Percentiles rank a stretch among this genome's conserved stretches.
Conservation (phyloP, 495 filamentous ascomycete species). For the Clohesyomyces aquaticus region DNA sequence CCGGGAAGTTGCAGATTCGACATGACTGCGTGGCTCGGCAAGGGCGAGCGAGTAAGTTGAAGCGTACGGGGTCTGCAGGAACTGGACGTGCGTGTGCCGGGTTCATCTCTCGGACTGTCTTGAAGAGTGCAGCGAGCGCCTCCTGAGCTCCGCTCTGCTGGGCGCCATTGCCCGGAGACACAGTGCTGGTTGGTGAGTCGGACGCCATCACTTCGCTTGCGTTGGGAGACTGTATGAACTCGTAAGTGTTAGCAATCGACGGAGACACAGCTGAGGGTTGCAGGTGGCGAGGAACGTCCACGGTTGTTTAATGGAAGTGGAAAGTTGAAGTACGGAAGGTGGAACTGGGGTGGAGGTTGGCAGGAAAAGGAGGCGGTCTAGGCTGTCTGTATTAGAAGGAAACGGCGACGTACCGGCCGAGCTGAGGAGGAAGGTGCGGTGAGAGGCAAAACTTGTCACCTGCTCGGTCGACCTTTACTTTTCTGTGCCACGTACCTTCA, state of each 20-base stretch:
- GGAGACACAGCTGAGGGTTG: background rate
- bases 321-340: background rate
- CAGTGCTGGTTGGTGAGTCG: background rate
- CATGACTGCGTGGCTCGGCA: background rate
- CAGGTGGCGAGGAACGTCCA: background rate
- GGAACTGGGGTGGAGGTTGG: background rate
- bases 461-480: background rate
- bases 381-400: too few species aligned
- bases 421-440: background rate
- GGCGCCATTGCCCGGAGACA: background rate
- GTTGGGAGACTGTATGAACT: background rate
- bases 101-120: slow-evolving; percentile 22
- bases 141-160: background rate
- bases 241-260: background rate
- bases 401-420: too few species aligned
- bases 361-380: background rate
- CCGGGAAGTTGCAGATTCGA: slow-evolving; percentile 20
- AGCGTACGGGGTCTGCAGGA: slow-evolving; percentile 3
- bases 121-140: slow-evolving; percentile 3
- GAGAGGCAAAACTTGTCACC: background rate
- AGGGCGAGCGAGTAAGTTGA: slow-evolving; percentile 25
- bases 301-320: background rate
- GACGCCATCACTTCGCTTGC: background rate
- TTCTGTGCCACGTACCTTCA: background rate
- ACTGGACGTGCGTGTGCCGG: background rate